Conservation (phyloP, 306 rosid genomes). For the Chamaecrista fasciculata region DNA sequence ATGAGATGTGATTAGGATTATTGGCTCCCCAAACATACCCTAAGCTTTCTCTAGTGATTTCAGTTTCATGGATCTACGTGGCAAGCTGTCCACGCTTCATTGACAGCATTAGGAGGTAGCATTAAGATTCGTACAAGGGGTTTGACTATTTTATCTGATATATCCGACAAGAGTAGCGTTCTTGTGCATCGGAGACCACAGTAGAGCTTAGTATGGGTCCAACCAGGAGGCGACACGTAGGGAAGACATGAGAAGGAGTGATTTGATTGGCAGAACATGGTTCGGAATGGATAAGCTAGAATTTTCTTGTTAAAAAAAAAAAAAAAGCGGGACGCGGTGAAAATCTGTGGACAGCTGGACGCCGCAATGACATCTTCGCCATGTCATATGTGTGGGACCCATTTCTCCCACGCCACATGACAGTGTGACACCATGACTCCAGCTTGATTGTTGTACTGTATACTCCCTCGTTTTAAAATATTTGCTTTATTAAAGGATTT, state of each 20-base stretch:
- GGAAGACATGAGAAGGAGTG: neutral
- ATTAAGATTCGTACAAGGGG: conserved; percentile 28
- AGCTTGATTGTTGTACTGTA: too few species aligned
- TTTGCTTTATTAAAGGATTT: too few species aligned
- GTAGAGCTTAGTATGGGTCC: neutral
- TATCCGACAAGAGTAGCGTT: conserved; percentile 4
- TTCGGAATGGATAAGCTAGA: conserved; percentile 3
- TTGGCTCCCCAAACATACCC: too few species aligned
- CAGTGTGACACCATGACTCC: too few species aligned
- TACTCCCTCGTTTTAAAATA: too few species aligned
- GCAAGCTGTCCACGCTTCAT: conserved; percentile 16
- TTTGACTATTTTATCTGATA: conserved; percentile 34
- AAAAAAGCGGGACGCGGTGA: neutral
- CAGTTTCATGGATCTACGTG: conserved; percentile 17
- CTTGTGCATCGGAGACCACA: neutral
- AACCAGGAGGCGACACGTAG: neutral
- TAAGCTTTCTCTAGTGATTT: too few species aligned
- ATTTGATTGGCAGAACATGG: neutral
- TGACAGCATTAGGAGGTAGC: neutral
- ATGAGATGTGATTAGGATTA: too few species aligned
- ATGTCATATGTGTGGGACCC: conserved; percentile 11
- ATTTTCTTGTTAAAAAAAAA: neutral
- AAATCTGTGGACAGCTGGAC: conserved; percentile 31
- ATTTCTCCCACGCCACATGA: neutral
- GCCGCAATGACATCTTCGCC: conserved; percentile 30